Base-by-base conservation (phyloP, 352 stramenopile species). In the Globisporangium nunn region DNA sequence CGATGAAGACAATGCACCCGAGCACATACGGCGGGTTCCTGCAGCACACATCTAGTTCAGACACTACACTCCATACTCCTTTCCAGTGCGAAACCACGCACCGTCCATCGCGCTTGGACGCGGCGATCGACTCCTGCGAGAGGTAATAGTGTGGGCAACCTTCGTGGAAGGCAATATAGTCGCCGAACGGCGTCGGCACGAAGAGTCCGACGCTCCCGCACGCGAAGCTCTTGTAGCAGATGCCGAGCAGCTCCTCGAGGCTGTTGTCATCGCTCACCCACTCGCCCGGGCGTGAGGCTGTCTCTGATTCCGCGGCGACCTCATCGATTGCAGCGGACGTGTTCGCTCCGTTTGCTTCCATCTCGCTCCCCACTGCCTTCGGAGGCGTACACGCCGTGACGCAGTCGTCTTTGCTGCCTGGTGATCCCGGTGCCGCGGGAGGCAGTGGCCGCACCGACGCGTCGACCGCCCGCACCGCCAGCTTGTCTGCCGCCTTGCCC, bases 161-260 rank as follows among this genome's bases (percentile, higher is more conserved):
- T 76, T 92, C 81, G 56, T 92, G 81, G 52, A 92, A 92, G n/a
- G 81, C 81, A 68, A 92, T 90, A 59, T 86, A 92, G 61, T 92
- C 79, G 14, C 81, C 81, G 65, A 90, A 84, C 23, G 81, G 81
- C 29, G 81, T 92, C 3, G 81, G 81, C 2, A 92, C 81, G 52
- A 92, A 92, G 5, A 92, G 71, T 45, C 68, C 81, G 31, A 92
- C 72, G 47, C 79, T 87, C 1, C 81, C 81, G 43, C 70, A 81
- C 3, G 70, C 68, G 62, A 92, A 90, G 47, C 79, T 85, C 68
- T 87, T 88, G 71, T 91, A 91, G 68, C 78, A 91, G 66, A 91
- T 89, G 41, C 81, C 81, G 18, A 91, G 56, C 8, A 91, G 50
- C 46, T 91, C 81, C 52, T 91, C 81, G 2, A 91, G 52, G 17